phyloP scores from a whole-genome alignment of 1,284 basidiomycete species.

The Ustilago nuda region DNA sequence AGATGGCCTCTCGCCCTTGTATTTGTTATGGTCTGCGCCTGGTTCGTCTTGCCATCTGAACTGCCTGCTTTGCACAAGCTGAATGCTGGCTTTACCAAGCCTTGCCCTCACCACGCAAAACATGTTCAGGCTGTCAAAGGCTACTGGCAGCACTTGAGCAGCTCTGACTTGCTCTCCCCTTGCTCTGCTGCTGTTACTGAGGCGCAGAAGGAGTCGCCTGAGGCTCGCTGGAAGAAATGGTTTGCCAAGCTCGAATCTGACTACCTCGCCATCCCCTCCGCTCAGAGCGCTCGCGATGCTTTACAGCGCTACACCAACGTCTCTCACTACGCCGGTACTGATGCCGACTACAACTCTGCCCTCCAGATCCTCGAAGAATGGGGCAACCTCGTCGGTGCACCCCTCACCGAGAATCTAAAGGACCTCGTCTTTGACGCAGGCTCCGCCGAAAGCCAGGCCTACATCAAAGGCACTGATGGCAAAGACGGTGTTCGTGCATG shows the following conservation, averaged over 20 bases:
- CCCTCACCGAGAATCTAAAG: slow-evolving; percentile 41
- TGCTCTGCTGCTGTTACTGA: not conserved
- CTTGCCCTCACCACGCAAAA: slow-evolving; percentile 11
- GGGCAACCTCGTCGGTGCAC: slow-evolving; percentile 56
- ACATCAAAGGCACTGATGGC: slow-evolving; percentile 37
- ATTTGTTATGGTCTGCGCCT: not conserved
- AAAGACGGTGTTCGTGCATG: slow-evolving; percentile 54
- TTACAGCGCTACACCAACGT: slow-evolving; percentile 58
- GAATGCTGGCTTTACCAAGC: not conserved
- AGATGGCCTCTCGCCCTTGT: not conserved
- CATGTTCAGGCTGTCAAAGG: slow-evolving; percentile 10
- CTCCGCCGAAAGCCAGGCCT: slow-evolving; percentile 44
- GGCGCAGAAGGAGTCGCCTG: slow-evolving; percentile 10
- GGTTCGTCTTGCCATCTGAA: not conserved
- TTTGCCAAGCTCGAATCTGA: slow-evolving; percentile 42
- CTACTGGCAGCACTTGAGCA: slow-evolving; percentile 19
- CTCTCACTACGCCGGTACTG: slow-evolving; percentile 58
- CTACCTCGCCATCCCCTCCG: slow-evolving; percentile 48
- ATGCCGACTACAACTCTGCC: slow-evolving; percentile 54
- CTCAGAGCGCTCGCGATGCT: slow-evolving; percentile 45
- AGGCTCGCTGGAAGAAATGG: slow-evolving; percentile 35
- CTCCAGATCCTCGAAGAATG: slow-evolving; percentile 57
- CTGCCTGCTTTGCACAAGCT: not conserved
- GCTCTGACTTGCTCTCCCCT: slow-evolving; percentile 9
- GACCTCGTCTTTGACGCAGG: slow-evolving; percentile 65